Percentiles rank a stretch among this genome's conserved stretches.
phyloP scores from a whole-genome alignment of 805 yeast species.

The Teunomyces gatunensis region DNA sequence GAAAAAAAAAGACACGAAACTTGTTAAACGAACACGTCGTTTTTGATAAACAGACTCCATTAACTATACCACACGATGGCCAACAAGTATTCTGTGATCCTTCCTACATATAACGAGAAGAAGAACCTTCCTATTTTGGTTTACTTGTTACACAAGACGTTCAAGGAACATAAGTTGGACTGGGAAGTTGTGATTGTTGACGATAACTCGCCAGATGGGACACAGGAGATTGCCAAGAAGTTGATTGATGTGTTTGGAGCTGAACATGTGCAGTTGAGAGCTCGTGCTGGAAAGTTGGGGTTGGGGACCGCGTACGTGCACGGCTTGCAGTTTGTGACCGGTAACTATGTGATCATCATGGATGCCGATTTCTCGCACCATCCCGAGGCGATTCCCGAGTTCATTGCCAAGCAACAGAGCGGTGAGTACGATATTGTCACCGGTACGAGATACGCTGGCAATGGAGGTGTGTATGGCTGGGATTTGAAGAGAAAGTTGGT shows the following conservation, averaged over 20 bases:
- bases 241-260: slow-evolving; percentile 56
- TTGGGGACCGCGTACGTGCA: slow-evolving; percentile 80
- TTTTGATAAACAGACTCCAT: neutral
- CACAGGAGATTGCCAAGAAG: slow-evolving; percentile 68
- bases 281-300: slow-evolving; percentile 77
- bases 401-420: slow-evolving; percentile 60
- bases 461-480: slow-evolving; percentile 86
- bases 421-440: slow-evolving; percentile 52
- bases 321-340: slow-evolving; percentile 67
- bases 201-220: slow-evolving; percentile 80
- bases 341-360: slow-evolving; percentile 76
- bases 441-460: slow-evolving; percentile 71
- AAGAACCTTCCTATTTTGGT: slow-evolving; percentile 62
- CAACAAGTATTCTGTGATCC: slow-evolving; percentile 67
- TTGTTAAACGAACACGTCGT: neutral
- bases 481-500: slow-evolving; percentile 75
- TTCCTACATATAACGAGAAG: slow-evolving; percentile 77
- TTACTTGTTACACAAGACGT: slow-evolving; percentile 67
- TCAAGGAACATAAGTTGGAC: slow-evolving; percentile 52
- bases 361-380: slow-evolving; percentile 84
- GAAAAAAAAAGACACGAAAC: neutral
- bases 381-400: slow-evolving; percentile 76
- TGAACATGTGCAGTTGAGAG: slow-evolving; percentile 59
- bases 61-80: slow-evolving; percentile 4
- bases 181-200: slow-evolving; percentile 82